phyloP scores from a whole-genome alignment of 441 rosid genomes.

The Francoa sonchifolia region DNA sequence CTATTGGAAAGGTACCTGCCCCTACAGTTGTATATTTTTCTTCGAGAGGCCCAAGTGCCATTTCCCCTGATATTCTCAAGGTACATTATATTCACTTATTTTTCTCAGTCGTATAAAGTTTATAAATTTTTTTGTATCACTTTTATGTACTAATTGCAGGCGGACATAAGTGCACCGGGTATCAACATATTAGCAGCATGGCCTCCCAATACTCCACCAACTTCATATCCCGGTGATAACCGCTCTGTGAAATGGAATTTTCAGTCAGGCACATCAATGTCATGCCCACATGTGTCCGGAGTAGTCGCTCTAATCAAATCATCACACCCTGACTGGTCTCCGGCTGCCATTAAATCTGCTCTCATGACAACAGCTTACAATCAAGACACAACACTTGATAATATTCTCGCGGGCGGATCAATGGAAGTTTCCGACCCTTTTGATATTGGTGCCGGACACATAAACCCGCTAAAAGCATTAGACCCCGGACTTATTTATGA shows the following conservation, averaged over 20 bases:
- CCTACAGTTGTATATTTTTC: conserved; percentile 53
- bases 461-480: conserved; percentile 49
- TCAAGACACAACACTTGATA: conserved; percentile 20
- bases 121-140: no score
- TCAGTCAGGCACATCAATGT: conserved; percentile 41
- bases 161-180: conserved; percentile 54
- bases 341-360: no score
- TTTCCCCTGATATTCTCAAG: conserved; percentile 50
- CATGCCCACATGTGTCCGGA: conserved; percentile 40
- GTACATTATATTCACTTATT: no score
- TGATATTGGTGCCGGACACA: conserved; percentile 52
- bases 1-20: conserved; percentile 33
- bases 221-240: conserved; percentile 13
- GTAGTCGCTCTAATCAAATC: conserved; percentile 30
- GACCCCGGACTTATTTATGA: conserved; percentile 65
- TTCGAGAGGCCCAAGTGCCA: conserved; percentile 52
- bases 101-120: no score
- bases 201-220: conserved; percentile 36
- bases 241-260: conserved; percentile 38
- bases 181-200: conserved; percentile 47
- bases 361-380: conserved; percentile 39
- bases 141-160: conserved; percentile 18
- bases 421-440: conserved; percentile 32
- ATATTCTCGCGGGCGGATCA: conserved; percentile 35
- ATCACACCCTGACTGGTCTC: conserved; percentile 35